These are phyloP conservation scores for Paraurostyla sp. DNA, from an alignment of 73 alveolate species.

Conservation along the genomic window DNA sequence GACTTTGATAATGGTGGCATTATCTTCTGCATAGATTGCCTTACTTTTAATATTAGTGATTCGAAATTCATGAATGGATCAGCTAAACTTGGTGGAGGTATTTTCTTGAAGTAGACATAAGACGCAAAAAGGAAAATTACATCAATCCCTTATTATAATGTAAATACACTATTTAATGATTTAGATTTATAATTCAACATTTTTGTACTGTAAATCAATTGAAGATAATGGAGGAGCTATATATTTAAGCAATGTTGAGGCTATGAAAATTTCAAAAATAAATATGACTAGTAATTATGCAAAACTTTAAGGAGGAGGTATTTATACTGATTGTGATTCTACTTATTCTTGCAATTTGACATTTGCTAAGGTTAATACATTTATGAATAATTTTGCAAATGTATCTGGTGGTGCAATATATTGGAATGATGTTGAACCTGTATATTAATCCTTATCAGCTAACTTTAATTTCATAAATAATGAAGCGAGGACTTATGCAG, in stretches of 20 bases:
- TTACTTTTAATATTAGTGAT: no score
- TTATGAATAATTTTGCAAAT: not conserved
- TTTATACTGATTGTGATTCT: not conserved
- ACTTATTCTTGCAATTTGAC: not conserved
- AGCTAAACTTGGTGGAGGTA: no score
- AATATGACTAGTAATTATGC: not conserved
- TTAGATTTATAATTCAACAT: not conserved
- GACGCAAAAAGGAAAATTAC: no score
- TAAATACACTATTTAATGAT: not conserved
- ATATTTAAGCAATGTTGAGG: not conserved
- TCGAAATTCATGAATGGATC: no score
- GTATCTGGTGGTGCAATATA: conserved; percentile 54
- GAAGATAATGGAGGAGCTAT: conserved; percentile 29
- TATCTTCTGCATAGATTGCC: no score
- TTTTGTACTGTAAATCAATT: not conserved
- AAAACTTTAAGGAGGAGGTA: conserved; percentile 29
- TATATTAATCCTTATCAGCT: not conserved
- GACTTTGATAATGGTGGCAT: no score
- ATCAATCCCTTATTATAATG: not conserved
- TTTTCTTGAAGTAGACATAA: no score
- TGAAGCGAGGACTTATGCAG: conserved; percentile 29
- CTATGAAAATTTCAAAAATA: not conserved
- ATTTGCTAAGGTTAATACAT: not conserved
- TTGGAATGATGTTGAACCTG: conserved; percentile 48
- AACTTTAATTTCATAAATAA: not conserved